Percentiles rank a stretch among this genome's conserved stretches.
These are phyloP conservation scores for Aspergillus ustus DNA, from an alignment of 2,329 filamentous ascomycete species.

Conservation along the genomic window DNA sequence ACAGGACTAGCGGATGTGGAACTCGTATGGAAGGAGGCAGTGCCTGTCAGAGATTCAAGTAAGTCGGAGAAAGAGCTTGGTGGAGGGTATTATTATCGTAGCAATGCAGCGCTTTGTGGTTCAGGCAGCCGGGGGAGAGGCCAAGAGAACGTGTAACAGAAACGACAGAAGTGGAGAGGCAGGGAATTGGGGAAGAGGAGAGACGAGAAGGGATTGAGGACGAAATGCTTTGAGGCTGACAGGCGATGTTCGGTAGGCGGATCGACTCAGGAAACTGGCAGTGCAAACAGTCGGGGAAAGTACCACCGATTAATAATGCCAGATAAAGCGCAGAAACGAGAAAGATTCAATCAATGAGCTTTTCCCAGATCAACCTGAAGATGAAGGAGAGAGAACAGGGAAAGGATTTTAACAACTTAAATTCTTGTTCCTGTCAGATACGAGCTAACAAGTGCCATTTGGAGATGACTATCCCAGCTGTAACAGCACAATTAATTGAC, in stretches of 20 bases:
- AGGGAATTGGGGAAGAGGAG: slow-evolving; percentile 3
- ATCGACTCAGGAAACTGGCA: background rate
- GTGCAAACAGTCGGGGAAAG: background rate
- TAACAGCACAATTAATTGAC: background rate
- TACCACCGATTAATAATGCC: slow-evolving; percentile 6
- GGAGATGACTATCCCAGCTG: background rate
- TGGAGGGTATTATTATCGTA: slow-evolving; percentile 5
- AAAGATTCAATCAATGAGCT: background rate
- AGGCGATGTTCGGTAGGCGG: background rate
- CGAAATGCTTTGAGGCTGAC: slow-evolving; percentile 8
- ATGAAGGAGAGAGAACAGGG: slow-evolving; percentile 16
- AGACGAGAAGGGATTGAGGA: slow-evolving; percentile 17
- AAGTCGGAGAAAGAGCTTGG: slow-evolving; percentile 11
- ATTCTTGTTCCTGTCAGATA: slow-evolving; percentile 5
- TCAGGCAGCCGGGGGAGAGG: slow-evolving; percentile 11
- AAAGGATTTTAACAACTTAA: background rate
- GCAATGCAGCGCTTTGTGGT: slow-evolving; percentile 12
- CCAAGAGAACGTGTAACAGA: slow-evolving; percentile 13
- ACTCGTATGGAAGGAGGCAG: slow-evolving; percentile 21
- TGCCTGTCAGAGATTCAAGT: slow-evolving; percentile 15
- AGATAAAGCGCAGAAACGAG: background rate
- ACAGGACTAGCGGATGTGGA: slow-evolving; percentile 21
- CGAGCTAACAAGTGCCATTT: slow-evolving; percentile 9
- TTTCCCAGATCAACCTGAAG: slow-evolving; percentile 13
- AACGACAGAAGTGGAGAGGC: slow-evolving; percentile 15